Evolutionary conservation across 495 filamentous ascomycete species (phyloP).

Genomic region (Hyaloscypha bicolor): DNA sequence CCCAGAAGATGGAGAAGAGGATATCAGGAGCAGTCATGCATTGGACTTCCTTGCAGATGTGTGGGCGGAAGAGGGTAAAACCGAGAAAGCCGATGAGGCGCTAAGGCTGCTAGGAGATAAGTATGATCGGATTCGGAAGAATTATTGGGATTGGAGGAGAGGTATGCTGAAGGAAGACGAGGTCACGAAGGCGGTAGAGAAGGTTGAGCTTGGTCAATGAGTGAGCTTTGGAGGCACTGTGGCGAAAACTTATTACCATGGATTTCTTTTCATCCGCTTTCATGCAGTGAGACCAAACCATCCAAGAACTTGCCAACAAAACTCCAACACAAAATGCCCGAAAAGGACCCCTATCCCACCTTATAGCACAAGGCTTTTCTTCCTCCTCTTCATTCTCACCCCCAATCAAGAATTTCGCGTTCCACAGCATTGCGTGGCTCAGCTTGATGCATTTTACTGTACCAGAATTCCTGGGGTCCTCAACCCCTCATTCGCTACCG

Average conservation of each 20-base stretch:
- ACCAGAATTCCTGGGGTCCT: not conserved
- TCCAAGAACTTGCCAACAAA: not conserved
- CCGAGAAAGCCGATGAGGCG: slow-evolving; percentile 61
- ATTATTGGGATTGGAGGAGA: slow-evolving; percentile 89
- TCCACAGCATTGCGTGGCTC: not conserved
- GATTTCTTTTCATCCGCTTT: not conserved
- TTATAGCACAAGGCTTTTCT: not conserved
- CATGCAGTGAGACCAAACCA: not conserved
- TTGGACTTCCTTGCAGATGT: slow-evolving; percentile 87
- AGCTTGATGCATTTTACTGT: not conserved
- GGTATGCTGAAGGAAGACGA: slow-evolving; percentile 40
- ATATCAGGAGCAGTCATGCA: slow-evolving; percentile 79
- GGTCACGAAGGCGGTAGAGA: slow-evolving; percentile 5
- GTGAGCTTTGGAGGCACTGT: not conserved
- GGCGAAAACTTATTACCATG: not conserved
- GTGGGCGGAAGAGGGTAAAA: slow-evolving; percentile 62
- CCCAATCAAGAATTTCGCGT: not conserved
- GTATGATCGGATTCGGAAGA: slow-evolving; percentile 87
- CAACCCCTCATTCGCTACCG: not conserved
- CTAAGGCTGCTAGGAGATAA: slow-evolving; percentile 74
- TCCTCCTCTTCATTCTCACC: not conserved
- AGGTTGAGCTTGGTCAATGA: not conserved
- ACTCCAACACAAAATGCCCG: not conserved
- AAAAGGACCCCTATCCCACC: not conserved
- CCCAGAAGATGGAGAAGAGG: slow-evolving; percentile 44